These are phyloP conservation scores for Penicillium flavigenum DNA, from an alignment of 495 filamentous ascomycete species.

Conservation along the genomic window DNA sequence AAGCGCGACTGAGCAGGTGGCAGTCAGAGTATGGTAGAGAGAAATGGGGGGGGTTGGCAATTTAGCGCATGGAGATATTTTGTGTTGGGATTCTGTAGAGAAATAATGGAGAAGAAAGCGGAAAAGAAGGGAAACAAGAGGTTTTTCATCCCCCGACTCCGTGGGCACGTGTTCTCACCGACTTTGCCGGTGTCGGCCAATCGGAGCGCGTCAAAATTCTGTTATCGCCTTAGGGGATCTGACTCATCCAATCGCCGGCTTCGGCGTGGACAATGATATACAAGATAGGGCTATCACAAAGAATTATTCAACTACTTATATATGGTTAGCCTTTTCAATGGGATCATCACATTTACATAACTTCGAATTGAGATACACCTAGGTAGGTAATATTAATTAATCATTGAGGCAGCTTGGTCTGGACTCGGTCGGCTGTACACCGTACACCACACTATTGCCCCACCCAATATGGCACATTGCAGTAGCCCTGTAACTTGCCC, in stretches of 20 bases:
- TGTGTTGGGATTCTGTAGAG: slow-evolving; percentile 19
- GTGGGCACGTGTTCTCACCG: slow-evolving; percentile 39
- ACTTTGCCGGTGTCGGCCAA: slow-evolving; percentile 30
- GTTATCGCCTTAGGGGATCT: slow-evolving; percentile 15
- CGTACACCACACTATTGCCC: slow-evolving; percentile 2
- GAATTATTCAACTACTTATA: background rate
- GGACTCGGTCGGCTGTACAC: background rate
- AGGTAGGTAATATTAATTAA: background rate
- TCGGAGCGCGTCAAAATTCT: slow-evolving; percentile 26
- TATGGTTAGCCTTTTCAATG: background rate
- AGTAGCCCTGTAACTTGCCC: background rate
- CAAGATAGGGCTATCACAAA: background rate
- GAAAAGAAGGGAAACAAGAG: slow-evolving; percentile 10
- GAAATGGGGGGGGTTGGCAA: slow-evolving; percentile 10
- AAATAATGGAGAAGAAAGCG: slow-evolving; percentile 15
- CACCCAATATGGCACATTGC: slow-evolving; percentile 4
- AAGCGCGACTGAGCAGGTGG: slow-evolving; percentile 60
- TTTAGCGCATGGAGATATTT: slow-evolving; percentile 30
- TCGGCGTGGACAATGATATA: background rate
- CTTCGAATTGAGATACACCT: background rate
- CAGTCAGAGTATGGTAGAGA: slow-evolving; percentile 36
- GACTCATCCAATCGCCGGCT: background rate
- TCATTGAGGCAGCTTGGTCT: background rate
- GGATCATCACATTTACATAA: background rate
- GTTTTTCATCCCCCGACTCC: slow-evolving; percentile 33